Conservation (phyloP, 2,329 filamentous ascomycete species). For the Dactylellina leptospora region DNA sequence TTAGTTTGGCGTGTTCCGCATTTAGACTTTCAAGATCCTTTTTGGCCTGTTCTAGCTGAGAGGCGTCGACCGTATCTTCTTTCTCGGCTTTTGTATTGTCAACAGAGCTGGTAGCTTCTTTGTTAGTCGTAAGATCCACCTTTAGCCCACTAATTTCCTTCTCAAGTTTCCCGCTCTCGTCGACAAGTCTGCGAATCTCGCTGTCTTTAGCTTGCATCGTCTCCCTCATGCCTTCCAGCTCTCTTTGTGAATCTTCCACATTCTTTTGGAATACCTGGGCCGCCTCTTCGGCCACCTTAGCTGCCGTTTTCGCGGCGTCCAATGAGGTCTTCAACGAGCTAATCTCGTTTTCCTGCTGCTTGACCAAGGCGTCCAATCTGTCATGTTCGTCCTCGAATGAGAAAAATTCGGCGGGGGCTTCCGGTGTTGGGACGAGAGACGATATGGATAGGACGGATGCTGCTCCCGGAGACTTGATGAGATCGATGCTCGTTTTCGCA, state of each 20-base stretch:
- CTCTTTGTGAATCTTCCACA: constrained; percentile 73
- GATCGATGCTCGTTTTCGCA: constrained; percentile 58
- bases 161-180: constrained; percentile 55
- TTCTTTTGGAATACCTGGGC: constrained; percentile 70
- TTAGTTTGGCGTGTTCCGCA: constrained; percentile 56
- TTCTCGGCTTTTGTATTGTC: constrained; percentile 23
- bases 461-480: constrained; percentile 56
- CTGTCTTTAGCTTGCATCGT: constrained; percentile 64
- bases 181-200: constrained; percentile 63
- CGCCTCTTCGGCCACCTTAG: constrained; percentile 77
- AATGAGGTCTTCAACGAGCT: constrained; percentile 75
- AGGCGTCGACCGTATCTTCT: constrained; percentile 17
- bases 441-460: constrained; percentile 59
- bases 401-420: constrained; percentile 78
- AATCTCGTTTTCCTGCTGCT: constrained; percentile 75
- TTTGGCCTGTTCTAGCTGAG: constrained; percentile 59
- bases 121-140: constrained; percentile 61
- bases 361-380: constrained; percentile 77
- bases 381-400: constrained; percentile 90
- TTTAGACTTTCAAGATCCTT: constrained; percentile 55
- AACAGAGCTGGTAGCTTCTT: constrained; percentile 57
- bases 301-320: constrained; percentile 72
- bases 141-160: constrained; percentile 62
- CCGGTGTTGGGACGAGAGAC: constrained; percentile 59
- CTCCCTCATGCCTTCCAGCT: constrained; percentile 68